phyloP scores from a whole-genome alignment of 2,329 filamentous ascomycete genomes.

The Microdochium bolleyi region DNA sequence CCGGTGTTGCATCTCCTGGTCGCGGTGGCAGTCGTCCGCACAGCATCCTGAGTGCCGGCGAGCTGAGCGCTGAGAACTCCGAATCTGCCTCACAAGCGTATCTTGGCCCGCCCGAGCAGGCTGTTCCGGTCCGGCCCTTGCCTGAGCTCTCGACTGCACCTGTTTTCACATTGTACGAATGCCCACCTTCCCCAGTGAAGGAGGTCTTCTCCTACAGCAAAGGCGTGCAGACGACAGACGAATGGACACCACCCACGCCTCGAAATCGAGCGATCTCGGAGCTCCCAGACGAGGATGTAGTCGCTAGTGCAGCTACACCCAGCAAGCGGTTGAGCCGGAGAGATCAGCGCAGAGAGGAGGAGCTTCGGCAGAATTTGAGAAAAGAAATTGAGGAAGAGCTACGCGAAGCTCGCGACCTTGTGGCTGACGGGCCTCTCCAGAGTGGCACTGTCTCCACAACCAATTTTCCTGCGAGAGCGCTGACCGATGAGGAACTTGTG shows the following conservation, averaged over 20 bases:
- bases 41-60: constrained; percentile 75
- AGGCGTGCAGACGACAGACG: constrained; percentile 82
- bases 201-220: constrained; percentile 97
- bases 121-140: constrained; percentile 42
- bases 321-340: constrained; percentile 72
- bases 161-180: constrained; percentile 73
- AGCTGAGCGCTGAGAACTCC: constrained; percentile 68
- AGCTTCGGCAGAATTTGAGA: constrained; percentile 75
- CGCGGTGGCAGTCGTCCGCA: constrained; percentile 70
- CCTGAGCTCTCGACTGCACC: constrained; percentile 62
- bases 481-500: constrained; percentile 78
- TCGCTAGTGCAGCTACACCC: constrained; percentile 47
- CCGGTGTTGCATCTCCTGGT: constrained; percentile 58
- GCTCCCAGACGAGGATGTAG: constrained; percentile 54
- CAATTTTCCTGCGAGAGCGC: constrained; percentile 70
- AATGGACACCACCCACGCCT: constrained; percentile 52
- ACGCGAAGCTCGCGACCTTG: constrained; percentile 58
- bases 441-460: constrained; percentile 30
- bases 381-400: constrained; percentile 92
- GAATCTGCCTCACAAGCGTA: constrained; percentile 44
- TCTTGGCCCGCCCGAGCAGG: constrained; percentile 21
- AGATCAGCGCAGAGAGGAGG: constrained; percentile 78
- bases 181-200: constrained; percentile 63
- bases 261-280: constrained; percentile 47
- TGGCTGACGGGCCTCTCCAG: constrained; percentile 40